These are phyloP conservation scores for Acrocalymma vagum DNA, from an alignment of 2,329 filamentous ascomycete species.

Conservation along the genomic window DNA sequence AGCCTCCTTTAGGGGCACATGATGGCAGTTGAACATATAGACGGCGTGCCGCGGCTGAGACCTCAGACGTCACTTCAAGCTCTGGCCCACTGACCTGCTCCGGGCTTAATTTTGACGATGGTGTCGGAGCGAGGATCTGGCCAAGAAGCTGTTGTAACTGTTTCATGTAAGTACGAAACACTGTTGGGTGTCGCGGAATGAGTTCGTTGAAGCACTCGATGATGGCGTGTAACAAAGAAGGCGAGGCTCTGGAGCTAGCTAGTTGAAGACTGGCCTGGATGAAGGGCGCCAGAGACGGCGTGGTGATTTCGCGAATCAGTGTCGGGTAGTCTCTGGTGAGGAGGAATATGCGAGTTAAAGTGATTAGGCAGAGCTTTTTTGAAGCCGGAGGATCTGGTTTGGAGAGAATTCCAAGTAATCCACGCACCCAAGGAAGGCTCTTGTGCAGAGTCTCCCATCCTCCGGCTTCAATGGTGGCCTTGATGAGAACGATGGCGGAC, in stretches of 20 bases:
- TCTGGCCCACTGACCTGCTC: conserved; percentile 32
- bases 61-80: conserved; percentile 59
- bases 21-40: conserved; percentile 77
- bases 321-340: conserved; percentile 85
- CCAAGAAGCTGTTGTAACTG: conserved; percentile 72
- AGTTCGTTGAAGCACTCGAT: conserved; percentile 76
- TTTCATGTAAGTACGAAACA: conserved; percentile 77
- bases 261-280: conserved; percentile 77
- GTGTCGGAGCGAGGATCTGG: conserved; percentile 70
- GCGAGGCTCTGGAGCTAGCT: conserved; percentile 29
- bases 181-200: conserved; percentile 82
- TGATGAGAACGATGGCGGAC: conserved; percentile 79
- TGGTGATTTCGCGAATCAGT: conserved; percentile 85
- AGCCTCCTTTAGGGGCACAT: conserved; percentile 81
- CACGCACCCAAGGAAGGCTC: conserved; percentile 77
- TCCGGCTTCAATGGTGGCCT: conserved; percentile 81
- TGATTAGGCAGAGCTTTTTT: conserved; percentile 79
- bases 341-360: conserved; percentile 83
- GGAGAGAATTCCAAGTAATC: conserved; percentile 78
- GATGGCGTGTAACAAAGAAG: conserved; percentile 68
- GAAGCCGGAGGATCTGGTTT: conserved; percentile 79
- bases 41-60: conserved; percentile 67
- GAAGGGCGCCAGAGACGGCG: conserved; percentile 79
- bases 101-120: conserved; percentile 46
- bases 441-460: conserved; percentile 83